phyloP scores from a whole-genome alignment of 2,329 filamentous ascomycete species.

The Neopestalotiopsis sp. region DNA sequence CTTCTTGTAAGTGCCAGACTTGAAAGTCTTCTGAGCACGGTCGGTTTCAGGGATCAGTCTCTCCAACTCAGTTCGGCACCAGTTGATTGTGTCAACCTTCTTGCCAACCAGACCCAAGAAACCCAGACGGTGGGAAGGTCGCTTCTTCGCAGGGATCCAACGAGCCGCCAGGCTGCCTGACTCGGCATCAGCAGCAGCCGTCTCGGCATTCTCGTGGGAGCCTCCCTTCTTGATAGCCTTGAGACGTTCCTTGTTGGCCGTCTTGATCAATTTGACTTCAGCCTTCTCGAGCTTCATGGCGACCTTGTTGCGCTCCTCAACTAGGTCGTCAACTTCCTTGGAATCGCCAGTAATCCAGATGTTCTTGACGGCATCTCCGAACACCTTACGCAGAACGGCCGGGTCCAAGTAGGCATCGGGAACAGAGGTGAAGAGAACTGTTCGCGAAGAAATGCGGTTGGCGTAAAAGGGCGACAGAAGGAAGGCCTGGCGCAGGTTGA shows the following conservation, averaged over 20 bases:
- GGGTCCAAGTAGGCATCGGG: constrained; percentile 80
- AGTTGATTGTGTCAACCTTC: constrained; percentile 94
- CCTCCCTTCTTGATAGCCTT: constrained; percentile 71
- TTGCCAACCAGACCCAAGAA: constrained; percentile 74
- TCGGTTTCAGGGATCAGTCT: constrained; percentile 76
- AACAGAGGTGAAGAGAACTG: constrained; percentile 87
- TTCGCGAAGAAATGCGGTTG: constrained; percentile 85
- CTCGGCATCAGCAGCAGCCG: constrained; percentile 64
- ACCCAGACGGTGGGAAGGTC: constrained; percentile 78
- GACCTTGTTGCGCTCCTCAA: constrained; percentile 80
- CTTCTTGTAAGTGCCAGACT: constrained; percentile 66
- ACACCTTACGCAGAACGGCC: constrained; percentile 77
- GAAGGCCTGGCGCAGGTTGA: constrained; percentile 93
- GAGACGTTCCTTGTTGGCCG: constrained; percentile 73
- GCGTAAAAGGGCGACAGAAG: constrained; percentile 84
- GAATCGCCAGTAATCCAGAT: constrained; percentile 85
- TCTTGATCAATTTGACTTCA: constrained; percentile 83
- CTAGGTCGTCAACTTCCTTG: constrained; percentile 78
- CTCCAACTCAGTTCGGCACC: constrained; percentile 79
- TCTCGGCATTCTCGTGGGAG: constrained; percentile 46
- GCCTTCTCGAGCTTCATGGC: constrained; percentile 85
- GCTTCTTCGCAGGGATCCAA: constrained; percentile 75
- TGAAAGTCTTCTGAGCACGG: constrained; percentile 70
- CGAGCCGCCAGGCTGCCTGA: constrained; percentile 74
- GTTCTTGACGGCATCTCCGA: constrained; percentile 80